Evolutionary conservation across 345 rosid species (phyloP).

Genomic region (Eucalyptus melliodora): DNA sequence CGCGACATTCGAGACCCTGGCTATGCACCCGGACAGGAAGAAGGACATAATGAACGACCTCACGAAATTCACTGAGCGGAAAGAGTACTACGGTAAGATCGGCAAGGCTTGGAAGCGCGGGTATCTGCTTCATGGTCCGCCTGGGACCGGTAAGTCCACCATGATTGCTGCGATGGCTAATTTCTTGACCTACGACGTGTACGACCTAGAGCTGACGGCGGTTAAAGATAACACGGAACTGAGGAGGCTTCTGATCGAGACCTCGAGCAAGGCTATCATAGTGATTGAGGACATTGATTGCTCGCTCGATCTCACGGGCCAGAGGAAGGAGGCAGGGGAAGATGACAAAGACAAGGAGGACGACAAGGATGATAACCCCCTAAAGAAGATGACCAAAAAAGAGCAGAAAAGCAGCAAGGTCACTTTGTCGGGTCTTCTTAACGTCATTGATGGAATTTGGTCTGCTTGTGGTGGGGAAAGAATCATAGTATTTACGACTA

Average conservation of each 20-base stretch:
- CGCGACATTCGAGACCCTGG: conserved; percentile 4
- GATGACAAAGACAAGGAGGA: not conserved
- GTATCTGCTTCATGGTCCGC: conserved; percentile 3
- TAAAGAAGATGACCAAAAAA: not conserved
- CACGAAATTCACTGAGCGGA: not conserved
- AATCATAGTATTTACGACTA: conserved; percentile 8
- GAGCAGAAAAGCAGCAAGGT: conserved; percentile 1
- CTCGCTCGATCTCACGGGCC: conserved; percentile 7
- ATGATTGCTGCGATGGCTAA: conserved; percentile 17
- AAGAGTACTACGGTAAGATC: conserved; percentile 4
- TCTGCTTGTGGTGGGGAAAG: conserved; percentile 13
- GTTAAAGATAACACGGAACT: conserved; percentile 9
- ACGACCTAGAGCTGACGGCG: conserved; percentile 8
- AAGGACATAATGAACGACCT: conserved; percentile 1
- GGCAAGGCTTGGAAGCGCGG: conserved; percentile 11
- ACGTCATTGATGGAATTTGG: conserved; percentile 10
- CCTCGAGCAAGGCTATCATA: conserved; percentile 5
- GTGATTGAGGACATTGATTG: conserved; percentile 16
- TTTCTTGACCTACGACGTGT: not conserved
- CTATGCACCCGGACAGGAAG: conserved; percentile 4
- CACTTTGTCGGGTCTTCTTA: conserved; percentile 10
- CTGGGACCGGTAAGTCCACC: conserved; percentile 15
- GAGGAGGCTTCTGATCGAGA: conserved; percentile 4
- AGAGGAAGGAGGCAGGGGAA: not conserved
- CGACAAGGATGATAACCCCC: not conserved